A percentile compares a stretch with the other conserved stretches of the same genome.
phyloP scores from a whole-genome alignment of 202 grass and related monocot genomes.

The Elaeis oleifera region DNA sequence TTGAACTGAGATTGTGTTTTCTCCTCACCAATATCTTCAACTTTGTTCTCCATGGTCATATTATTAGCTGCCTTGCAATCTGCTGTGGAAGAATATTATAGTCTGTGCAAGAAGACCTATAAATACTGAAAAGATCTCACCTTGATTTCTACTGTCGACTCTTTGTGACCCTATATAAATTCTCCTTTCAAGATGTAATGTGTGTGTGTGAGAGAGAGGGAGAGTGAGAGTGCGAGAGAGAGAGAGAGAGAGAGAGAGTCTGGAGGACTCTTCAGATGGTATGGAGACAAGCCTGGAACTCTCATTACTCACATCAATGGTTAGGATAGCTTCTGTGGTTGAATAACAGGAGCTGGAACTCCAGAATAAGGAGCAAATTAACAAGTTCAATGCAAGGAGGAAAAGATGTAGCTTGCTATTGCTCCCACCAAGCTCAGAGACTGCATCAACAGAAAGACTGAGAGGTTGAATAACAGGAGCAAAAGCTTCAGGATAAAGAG shows the following conservation, averaged over 20 bases:
- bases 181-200: too few relatives aligned
- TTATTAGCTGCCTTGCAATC: slow-evolving; percentile 12
- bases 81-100: slow-evolving; percentile 8
- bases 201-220: too few relatives aligned
- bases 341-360: not conserved
- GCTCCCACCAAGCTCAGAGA: slow-evolving; percentile 59
- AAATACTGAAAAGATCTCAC: not conserved
- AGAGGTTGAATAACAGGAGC: slow-evolving; percentile 2
- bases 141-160: slow-evolving; percentile 33
- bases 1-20: not conserved
- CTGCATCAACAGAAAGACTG: slow-evolving; percentile 44
- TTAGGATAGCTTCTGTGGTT: slow-evolving; percentile 71
- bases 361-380: too few relatives aligned
- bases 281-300: slow-evolving; percentile 62
- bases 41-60: not conserved
- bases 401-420: slow-evolving; percentile 37
- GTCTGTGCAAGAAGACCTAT: not conserved
- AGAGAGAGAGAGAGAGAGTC: slow-evolving; percentile 6
- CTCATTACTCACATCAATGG: slow-evolving; percentile 58
- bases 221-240: too few relatives aligned
- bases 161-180: slow-evolving; percentile 40
- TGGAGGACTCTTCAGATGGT: slow-evolving; percentile 94
- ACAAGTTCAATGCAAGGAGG: not conserved
- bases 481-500: too few relatives aligned
- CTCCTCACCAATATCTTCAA: not conserved